phyloP scores from a whole-genome alignment of 148 eudicot species.

The Rhododendron griersonianum region DNA sequence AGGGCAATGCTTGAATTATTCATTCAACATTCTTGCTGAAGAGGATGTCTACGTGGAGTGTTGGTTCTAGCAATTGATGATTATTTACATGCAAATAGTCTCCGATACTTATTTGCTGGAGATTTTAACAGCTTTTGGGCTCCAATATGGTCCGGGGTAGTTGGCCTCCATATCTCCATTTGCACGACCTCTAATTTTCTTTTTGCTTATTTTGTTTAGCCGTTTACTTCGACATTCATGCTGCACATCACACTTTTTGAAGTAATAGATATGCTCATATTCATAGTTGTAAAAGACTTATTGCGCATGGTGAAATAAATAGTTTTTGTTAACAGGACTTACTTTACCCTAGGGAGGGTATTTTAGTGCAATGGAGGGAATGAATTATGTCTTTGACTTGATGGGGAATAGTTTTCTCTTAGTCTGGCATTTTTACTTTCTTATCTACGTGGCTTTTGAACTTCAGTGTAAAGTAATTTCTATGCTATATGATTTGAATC shows the following conservation, averaged over 20 bases:
- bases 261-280: neutral
- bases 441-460: neutral
- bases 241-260: neutral
- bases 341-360: neutral
- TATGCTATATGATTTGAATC: neutral
- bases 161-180: neutral
- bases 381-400: neutral
- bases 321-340: neutral
- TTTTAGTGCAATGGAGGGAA: neutral
- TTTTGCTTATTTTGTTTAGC: neutral
- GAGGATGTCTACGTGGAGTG: no score
- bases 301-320: neutral
- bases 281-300: neutral
- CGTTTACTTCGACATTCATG: neutral
- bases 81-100: neutral
- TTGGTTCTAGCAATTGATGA: no score
- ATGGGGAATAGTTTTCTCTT: neutral
- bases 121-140: neutral
- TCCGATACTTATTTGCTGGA: neutral
- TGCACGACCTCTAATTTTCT: neutral
- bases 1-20: neutral
- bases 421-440: neutral
- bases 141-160: neutral
- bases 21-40: neutral
- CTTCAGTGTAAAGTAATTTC: neutral